A percentile compares a stretch with the other conserved stretches of the same genome.
Conservation (phyloP, 495 filamentous ascomycete genomes). For the Mycothermus thermophilus region DNA sequence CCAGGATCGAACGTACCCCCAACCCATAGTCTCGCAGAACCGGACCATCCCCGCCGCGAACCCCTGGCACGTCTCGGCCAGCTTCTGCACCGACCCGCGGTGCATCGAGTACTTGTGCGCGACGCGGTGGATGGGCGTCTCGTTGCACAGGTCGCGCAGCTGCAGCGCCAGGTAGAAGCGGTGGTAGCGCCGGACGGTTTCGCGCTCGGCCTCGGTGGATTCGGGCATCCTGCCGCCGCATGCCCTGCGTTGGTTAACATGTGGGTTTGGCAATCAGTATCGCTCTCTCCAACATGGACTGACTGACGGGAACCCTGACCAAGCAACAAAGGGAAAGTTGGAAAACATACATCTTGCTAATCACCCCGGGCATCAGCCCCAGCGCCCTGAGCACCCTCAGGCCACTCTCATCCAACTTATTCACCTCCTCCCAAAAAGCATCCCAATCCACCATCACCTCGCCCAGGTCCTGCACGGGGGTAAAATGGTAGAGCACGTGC, state of each 20-base stretch:
- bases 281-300: no score
- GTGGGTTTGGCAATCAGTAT: no score
- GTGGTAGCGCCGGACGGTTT: constrained; percentile 50
- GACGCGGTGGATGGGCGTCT: constrained; percentile 55
- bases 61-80: constrained; percentile 63
- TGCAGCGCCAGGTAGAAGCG: constrained; percentile 71
- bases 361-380: constrained; percentile 51
- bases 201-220: constrained; percentile 44
- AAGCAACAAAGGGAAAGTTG: no score
- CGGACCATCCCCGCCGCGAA: constrained; percentile 67
- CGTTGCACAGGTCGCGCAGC: constrained; percentile 70
- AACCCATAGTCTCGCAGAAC: constrained; percentile 62
- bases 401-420: constrained; percentile 55
- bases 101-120: constrained; percentile 55
- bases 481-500: constrained; percentile 74
- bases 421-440: constrained; percentile 56
- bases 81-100: constrained; percentile 55
- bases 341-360: constrained; percentile 54
- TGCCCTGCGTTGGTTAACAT: constrained; percentile 51
- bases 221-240: constrained; percentile 56
- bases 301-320: no score
- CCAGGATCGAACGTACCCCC: constrained; percentile 45
- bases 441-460: constrained; percentile 51
- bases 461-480: constrained; percentile 47
- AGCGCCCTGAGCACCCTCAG: constrained; percentile 54